phyloP scores from a whole-genome alignment of 345 rosid genomes.

The Arabidopsis thaliana region DNA sequence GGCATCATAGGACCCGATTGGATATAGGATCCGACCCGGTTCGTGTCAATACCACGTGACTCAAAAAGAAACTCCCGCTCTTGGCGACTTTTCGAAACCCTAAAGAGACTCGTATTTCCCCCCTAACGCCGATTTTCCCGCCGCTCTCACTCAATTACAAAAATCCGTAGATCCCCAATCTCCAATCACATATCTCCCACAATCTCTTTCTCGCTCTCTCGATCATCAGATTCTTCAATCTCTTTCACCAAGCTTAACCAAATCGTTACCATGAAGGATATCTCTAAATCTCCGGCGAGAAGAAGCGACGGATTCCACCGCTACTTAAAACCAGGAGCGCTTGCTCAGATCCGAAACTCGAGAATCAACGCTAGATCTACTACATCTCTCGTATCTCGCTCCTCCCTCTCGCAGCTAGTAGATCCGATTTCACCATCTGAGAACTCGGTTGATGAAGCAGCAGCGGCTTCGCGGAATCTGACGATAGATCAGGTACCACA shows the following conservation, averaged over 20 bases:
- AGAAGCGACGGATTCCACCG: constrained; percentile 52
- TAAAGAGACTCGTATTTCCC: constrained; percentile 27
- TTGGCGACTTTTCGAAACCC: constrained; percentile 38
- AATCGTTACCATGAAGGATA: constrained; percentile 43
- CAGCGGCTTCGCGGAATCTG: constrained; percentile 39
- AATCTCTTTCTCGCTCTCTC: background rate
- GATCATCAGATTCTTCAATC: background rate
- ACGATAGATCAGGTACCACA: constrained; percentile 52
- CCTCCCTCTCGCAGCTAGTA: constrained; percentile 14
- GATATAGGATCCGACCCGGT: too few species aligned
- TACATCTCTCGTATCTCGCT: constrained; percentile 19
- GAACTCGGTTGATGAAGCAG: constrained; percentile 9
- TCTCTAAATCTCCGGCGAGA: constrained; percentile 46
- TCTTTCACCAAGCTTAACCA: background rate
- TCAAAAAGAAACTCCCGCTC: constrained; percentile 36
- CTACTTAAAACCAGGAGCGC: constrained; percentile 70
- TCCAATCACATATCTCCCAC: constrained; percentile 6
- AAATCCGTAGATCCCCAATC: constrained; percentile 23
- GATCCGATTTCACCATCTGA: constrained; percentile 17
- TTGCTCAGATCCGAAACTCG: constrained; percentile 64
- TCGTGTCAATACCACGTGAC: constrained; percentile 16
- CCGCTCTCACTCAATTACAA: constrained; percentile 43
- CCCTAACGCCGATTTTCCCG: constrained; percentile 49
- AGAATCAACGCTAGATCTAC: constrained; percentile 57
- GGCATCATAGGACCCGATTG: background rate